Evolutionary conservation across 1,139 yeast species (phyloP).

Genomic region (Saccharomyces hybrid): DNA sequence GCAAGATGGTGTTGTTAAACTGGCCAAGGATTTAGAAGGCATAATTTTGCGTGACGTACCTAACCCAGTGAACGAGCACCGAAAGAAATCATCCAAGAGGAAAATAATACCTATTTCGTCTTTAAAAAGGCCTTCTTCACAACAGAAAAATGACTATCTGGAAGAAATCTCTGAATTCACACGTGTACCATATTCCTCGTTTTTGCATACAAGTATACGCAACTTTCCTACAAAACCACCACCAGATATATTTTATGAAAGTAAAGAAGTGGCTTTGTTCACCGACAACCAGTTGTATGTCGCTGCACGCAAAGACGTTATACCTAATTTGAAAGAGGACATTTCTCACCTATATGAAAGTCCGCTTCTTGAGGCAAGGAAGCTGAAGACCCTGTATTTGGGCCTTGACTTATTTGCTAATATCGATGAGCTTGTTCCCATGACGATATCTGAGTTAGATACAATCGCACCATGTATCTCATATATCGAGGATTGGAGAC

Average conservation of each 20-base stretch:
- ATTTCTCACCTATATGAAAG: constrained; percentile 7
- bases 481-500: constrained; percentile 14
- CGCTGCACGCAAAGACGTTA: not conserved
- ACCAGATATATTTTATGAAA: constrained; percentile 1
- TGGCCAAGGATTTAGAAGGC: not conserved
- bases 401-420: constrained; percentile 20
- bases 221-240: constrained; percentile 3
- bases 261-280: constrained; percentile 10
- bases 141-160: not conserved
- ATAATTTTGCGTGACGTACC: not conserved
- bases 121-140: not conserved
- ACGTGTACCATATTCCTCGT: not conserved
- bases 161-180: not conserved
- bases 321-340: constrained; percentile 8
- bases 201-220: not conserved
- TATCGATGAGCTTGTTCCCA: constrained; percentile 15
- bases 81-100: not conserved
- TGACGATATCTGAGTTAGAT: constrained; percentile 18
- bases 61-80: not conserved
- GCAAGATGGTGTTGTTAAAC: not conserved
- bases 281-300: not conserved
- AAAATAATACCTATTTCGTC: not conserved
- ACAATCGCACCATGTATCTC: constrained; percentile 18
- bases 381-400: constrained; percentile 11
- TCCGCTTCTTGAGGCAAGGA: constrained; percentile 4